A percentile compares a stretch with the other conserved stretches of the same genome.
Evolutionary conservation across 495 filamentous ascomycete species (phyloP).

Genomic region (Collariella sp.): DNA sequence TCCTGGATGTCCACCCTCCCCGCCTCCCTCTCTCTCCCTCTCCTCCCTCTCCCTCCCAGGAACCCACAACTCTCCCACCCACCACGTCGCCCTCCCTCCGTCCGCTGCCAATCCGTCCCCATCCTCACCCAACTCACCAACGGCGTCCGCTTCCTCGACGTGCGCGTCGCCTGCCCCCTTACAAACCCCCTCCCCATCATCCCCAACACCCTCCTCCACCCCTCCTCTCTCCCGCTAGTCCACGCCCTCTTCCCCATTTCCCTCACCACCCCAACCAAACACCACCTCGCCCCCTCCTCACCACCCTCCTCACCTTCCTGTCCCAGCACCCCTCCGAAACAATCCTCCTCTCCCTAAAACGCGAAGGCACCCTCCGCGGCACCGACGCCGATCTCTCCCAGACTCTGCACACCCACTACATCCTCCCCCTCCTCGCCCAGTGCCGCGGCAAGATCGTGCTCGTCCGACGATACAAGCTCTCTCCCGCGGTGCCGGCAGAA

Average conservation of each 20-base stretch:
- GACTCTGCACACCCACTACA: slow-evolving; percentile 64
- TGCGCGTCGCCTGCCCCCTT: slow-evolving; percentile 51
- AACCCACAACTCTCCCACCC: slow-evolving; percentile 89
- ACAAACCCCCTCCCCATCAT: slow-evolving; percentile 12
- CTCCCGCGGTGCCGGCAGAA: slow-evolving; percentile 49
- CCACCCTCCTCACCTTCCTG: slow-evolving; percentile 64
- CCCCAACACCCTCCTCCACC: slow-evolving; percentile 20
- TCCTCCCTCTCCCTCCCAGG: slow-evolving; percentile 85
- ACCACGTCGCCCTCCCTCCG: slow-evolving; percentile 78
- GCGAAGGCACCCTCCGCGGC: slow-evolving; percentile 72
- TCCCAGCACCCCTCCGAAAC: slow-evolving; percentile 69
- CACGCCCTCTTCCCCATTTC: slow-evolving; percentile 41
- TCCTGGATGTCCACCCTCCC: slow-evolving; percentile 80
- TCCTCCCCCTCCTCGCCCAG: slow-evolving; percentile 58
- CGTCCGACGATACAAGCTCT: slow-evolving; percentile 66
- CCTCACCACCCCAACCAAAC: slow-evolving; percentile 49
- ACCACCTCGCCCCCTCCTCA: slow-evolving; percentile 64
- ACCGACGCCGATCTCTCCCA: slow-evolving; percentile 72
- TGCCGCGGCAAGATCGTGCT: slow-evolving; percentile 78
- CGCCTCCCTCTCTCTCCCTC: slow-evolving; percentile 55
- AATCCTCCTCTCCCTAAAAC: slow-evolving; percentile 80
- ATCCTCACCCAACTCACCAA: slow-evolving; percentile 72
- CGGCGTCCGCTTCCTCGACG: slow-evolving; percentile 90
- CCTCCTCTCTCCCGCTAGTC: slow-evolving; percentile 22
- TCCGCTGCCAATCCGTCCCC: slow-evolving; percentile 82